Conservation (phyloP, 305 asterid species). For the Solanum hybrid region DNA sequence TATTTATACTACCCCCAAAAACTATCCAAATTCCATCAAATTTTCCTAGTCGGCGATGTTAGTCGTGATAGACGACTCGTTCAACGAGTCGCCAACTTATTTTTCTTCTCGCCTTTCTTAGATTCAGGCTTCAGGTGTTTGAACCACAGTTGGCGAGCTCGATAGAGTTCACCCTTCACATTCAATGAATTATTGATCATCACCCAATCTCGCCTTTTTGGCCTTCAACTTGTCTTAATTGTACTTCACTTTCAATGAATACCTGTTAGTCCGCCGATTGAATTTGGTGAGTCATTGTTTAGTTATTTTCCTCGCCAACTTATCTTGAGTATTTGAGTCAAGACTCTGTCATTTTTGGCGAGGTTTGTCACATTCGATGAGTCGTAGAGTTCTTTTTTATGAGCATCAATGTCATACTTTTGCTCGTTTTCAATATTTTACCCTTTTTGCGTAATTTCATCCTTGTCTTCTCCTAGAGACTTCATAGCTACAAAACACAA, state of each 20-base stretch:
- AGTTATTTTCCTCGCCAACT: too few relatives aligned
- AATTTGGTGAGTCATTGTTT: not conserved
- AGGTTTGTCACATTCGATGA: not conserved
- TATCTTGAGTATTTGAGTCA: not conserved
- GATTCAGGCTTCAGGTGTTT: not conserved
- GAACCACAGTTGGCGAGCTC: not conserved
- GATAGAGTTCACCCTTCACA: not conserved
- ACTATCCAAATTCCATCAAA: not conserved
- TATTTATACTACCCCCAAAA: not conserved
- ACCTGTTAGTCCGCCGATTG: not conserved
- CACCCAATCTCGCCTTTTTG: not conserved
- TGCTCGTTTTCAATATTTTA: too few relatives aligned
- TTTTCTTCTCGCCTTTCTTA: not conserved
- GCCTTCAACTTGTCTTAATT: not conserved
- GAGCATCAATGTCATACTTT: not conserved
- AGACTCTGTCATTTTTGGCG: not conserved
- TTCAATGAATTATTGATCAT: not conserved
- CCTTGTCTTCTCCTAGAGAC: too few relatives aligned
- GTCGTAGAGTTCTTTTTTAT: not conserved
- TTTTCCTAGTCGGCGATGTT: not conserved
- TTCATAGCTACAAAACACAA: too few relatives aligned
- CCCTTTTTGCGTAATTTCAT: too few relatives aligned
- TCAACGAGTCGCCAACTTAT: not conserved
- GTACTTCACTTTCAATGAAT: not conserved
- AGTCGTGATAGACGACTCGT: not conserved